A percentile compares a stretch with the other conserved stretches of the same genome.
phyloP scores from a whole-genome alignment of 257 asterid genomes.

The Haberlea rhodopensis region DNA sequence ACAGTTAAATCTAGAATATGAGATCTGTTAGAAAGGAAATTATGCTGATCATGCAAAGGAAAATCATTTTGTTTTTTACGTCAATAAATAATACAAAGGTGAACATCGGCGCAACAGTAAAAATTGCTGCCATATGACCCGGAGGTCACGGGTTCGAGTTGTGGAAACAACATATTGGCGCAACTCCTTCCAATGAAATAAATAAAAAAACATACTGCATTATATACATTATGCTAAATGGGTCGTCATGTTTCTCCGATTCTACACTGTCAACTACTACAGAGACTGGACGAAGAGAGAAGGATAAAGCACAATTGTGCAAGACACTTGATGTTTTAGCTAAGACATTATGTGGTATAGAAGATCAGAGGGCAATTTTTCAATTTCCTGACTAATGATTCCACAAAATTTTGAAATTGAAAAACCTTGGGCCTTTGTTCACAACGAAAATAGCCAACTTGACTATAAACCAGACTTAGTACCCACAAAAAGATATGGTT shows the following conservation, averaged over 20 bases:
- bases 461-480: not conserved
- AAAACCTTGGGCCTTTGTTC: not conserved
- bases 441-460: too few species aligned
- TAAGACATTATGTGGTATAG: not conserved
- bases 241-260: not conserved
- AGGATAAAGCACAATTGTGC: slow-evolving; percentile 7
- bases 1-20: slow-evolving; percentile 74
- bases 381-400: not conserved
- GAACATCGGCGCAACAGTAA: too few species aligned
- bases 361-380: not conserved
- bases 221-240: not conserved
- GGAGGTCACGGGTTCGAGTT: too few species aligned
- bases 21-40: slow-evolving; percentile 60
- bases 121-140: too few species aligned
- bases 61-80: slow-evolving; percentile 11
- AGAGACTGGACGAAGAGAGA: not conserved
- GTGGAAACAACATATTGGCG: slow-evolving; percentile 1
- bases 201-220: not conserved
- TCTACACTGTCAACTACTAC: slow-evolving; percentile 2
- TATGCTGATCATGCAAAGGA: slow-evolving; percentile 25
- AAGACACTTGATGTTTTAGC: not conserved
- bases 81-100: slow-evolving; percentile 18
- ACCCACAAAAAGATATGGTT: not conserved
- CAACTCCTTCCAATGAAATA: slow-evolving; percentile 11
- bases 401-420: not conserved